A percentile compares a stretch with the other conserved stretches of the same genome.
phyloP scores from a whole-genome alignment of 169 alveolate species.

The Cryptosporidium sp. region DNA sequence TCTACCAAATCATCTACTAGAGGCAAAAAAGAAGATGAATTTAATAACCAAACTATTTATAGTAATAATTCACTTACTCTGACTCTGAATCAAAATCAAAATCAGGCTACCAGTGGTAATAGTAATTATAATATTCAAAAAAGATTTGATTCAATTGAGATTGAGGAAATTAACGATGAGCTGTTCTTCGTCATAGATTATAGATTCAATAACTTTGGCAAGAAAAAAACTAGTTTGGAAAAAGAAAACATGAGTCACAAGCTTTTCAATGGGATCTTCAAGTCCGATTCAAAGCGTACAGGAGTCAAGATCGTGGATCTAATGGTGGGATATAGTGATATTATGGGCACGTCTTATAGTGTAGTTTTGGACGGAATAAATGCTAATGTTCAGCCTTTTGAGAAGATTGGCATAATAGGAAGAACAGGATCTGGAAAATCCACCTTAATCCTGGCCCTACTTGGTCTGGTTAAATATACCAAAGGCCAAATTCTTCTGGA shows the following conservation, averaged over 20 bases:
- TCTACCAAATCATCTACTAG: background rate
- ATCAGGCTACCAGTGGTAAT: background rate
- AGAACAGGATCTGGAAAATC: slow-evolving; percentile 82
- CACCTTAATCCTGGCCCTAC: slow-evolving; percentile 77
- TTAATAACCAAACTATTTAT: background rate
- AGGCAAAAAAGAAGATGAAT: background rate
- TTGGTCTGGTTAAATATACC: slow-evolving; percentile 77
- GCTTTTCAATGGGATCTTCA: background rate
- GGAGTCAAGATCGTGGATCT: slow-evolving; percentile 53
- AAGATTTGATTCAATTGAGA: background rate
- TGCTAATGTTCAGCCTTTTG: slow-evolving; percentile 74
- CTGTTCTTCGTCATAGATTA: slow-evolving; percentile 6
- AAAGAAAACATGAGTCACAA: background rate
- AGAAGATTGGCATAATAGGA: slow-evolving; percentile 80
- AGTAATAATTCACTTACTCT: background rate
- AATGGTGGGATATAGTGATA: slow-evolving; percentile 50
- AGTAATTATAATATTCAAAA: background rate
- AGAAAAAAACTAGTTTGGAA: background rate
- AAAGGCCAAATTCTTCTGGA: slow-evolving; percentile 79
- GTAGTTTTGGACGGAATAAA: slow-evolving; percentile 56
- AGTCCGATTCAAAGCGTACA: background rate
- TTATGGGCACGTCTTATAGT: slow-evolving; percentile 15
- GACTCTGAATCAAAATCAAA: background rate
- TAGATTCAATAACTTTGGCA: background rate
- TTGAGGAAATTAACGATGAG: slow-evolving; percentile 7